Evolutionary conservation across 2,329 filamentous ascomycete genomes (phyloP), one percentile per base, ranked within the genome.

Genomic region (Nigrospora sphaerica): DNA sequence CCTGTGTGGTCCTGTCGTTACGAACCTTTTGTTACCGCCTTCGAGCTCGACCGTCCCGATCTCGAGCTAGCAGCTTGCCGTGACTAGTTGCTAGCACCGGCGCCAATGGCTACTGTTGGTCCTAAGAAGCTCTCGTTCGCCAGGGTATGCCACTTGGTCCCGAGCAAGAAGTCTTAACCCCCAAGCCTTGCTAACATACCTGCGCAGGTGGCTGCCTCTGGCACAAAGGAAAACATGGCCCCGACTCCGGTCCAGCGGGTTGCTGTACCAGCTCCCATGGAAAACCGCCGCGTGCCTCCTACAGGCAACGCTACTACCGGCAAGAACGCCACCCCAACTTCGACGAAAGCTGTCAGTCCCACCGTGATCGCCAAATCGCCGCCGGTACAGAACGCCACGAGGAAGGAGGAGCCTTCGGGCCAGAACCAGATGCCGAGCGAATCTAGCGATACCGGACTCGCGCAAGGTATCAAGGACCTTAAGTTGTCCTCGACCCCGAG

Each of bases 91-190:
- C 56, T 57, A 49, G 61, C 60, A 42, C 55, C 49, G 44, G 58
- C 58, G 23, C 49, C 53, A 31, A 48, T 47, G 42, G 42, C 60
- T 44, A 52, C 58, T 52, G 58, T 32, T 44, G 42, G 49, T 45
- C 55, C 56, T 33, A 59, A 62, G 51, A 62, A 61, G 47, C 37
- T 63, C 45, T 62, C 62, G 41, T 64, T 64, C 38, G 62, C 62
- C 32, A 63, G 62, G 59, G 62, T 64, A 48, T 16, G 54, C 5
- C 2, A 36, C 6, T 14, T n/a, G 7, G 7, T 10, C 5, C 23
- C 23, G 23, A 28, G 23, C 23, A 28, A 7, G 10, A 9, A 28
- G 23, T 28, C 23, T 28, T 10, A 10, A 10, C 23, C 6, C 10
- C 23, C 23, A 9, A 28, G 23, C 7, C 23, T 28, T 28, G 23